These are phyloP conservation scores for Tetraselmis chui DNA, from an alignment of 139 green algal species.

Conservation along the genomic window DNA sequence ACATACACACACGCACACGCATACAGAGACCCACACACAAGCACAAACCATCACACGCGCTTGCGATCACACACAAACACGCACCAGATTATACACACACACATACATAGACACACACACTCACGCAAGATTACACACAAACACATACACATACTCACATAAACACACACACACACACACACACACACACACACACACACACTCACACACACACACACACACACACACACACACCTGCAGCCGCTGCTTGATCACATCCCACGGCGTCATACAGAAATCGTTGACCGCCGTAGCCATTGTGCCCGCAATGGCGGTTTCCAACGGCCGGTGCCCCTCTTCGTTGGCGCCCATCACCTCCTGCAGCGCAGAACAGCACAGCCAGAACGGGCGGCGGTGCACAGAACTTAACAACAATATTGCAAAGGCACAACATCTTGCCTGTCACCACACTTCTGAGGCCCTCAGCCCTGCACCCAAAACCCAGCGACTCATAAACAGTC, in stretches of 20 bases:
- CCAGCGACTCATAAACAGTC: too few relatives aligned
- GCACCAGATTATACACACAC: too few relatives aligned
- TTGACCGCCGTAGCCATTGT: constrained; percentile 76
- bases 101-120: too few relatives aligned
- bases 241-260: constrained; percentile 87
- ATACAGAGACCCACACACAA: background rate
- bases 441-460: too few relatives aligned
- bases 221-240: constrained; percentile 74
- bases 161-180: too few relatives aligned
- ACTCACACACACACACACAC: background rate
- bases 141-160: too few relatives aligned
- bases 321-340: constrained; percentile 39
- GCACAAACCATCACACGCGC: background rate
- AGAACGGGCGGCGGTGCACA: background rate
- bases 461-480: too few relatives aligned
- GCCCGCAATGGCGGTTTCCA: constrained; percentile 51
- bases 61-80: too few relatives aligned
- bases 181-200: constrained; percentile 5
- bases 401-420: background rate
- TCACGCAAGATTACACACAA: too few relatives aligned
- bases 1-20: too few relatives aligned
- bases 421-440: background rate
- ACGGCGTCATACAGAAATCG: constrained; percentile 80
- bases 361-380: constrained; percentile 8
- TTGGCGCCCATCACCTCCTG: constrained; percentile 72